Evolutionary conservation across 164 flowering plant species (phyloP).

Genomic region (Aristolochia contorta): DNA sequence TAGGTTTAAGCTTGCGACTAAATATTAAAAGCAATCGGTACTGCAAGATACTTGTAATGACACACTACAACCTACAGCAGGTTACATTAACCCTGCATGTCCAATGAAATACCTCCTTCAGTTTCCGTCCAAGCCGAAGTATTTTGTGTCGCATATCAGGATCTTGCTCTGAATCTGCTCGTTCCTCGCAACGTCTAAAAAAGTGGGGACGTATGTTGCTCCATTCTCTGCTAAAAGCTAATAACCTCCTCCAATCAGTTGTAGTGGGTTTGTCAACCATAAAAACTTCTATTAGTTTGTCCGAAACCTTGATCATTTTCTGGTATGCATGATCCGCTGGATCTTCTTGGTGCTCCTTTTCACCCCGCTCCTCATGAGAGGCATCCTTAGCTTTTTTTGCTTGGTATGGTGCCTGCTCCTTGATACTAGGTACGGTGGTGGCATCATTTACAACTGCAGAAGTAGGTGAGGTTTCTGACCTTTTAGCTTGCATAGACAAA

Average conservation of each 20-base stretch:
- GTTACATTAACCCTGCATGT: too few relatives aligned
- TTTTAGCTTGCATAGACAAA: constrained; percentile 6
- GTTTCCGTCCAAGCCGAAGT: constrained; percentile 59
- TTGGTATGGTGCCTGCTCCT: constrained; percentile 13
- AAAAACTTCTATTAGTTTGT: constrained; percentile 79
- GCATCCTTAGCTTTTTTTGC: constrained; percentile 7
- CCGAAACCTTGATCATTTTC: constrained; percentile 63
- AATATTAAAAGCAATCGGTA: too few relatives aligned
- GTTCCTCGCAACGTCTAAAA: constrained; percentile 55
- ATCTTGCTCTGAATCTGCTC: constrained; percentile 64
- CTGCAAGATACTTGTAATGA: too few relatives aligned
- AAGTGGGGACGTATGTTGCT: constrained; percentile 60
- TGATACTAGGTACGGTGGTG: constrained; percentile 20
- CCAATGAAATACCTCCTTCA: constrained; percentile 57
- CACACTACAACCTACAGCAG: too few relatives aligned
- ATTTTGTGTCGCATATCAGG: constrained; percentile 70
- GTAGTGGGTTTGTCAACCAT: constrained; percentile 89
- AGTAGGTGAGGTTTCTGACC: constrained; percentile 6
- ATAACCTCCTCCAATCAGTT: constrained; percentile 81
- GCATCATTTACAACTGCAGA: constrained; percentile 24
- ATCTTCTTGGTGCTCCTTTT: constrained; percentile 14
- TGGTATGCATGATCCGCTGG: constrained; percentile 20
- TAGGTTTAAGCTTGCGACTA: background rate
- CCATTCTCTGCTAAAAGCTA: constrained; percentile 84
- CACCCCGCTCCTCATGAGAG: constrained; percentile 12